Conservation (phyloP, 805 yeast genomes). For the Cyberlindnera americana region DNA sequence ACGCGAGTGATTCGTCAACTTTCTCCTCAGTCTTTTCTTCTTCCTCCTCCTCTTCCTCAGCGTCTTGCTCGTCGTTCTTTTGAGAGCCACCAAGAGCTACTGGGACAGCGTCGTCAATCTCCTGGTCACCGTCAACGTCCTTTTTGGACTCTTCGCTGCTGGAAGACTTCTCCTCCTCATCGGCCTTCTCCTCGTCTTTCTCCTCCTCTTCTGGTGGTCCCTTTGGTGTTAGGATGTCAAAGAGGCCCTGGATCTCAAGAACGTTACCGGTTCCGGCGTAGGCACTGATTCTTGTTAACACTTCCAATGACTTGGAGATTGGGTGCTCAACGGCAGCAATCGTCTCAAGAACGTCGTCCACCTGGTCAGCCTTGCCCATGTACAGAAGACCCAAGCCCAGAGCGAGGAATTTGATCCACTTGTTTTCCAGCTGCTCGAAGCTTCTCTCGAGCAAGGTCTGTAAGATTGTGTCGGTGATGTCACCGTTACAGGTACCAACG, state of each 20-base stretch:
- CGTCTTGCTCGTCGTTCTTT: slow-evolving; percentile 16
- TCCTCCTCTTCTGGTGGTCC: slow-evolving; percentile 57
- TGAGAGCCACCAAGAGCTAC: slow-evolving; percentile 30
- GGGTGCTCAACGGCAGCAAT: slow-evolving; percentile 95
- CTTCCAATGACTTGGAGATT: slow-evolving; percentile 82
- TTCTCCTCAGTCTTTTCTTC: slow-evolving; percentile 31
- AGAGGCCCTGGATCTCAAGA: slow-evolving; percentile 83
- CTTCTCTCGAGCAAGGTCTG: slow-evolving; percentile 88
- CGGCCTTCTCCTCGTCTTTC: slow-evolving; percentile 58
- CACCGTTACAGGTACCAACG: slow-evolving; percentile 95
- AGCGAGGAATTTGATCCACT: slow-evolving; percentile 88
- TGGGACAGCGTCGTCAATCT: slow-evolving; percentile 25
- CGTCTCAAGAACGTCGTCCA: slow-evolving; percentile 90
- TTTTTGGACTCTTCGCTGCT: slow-evolving; percentile 38
- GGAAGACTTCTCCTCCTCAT: slow-evolving; percentile 33
- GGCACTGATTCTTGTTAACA: slow-evolving; percentile 87
- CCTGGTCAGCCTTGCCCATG: slow-evolving; percentile 92
- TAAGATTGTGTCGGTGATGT: slow-evolving; percentile 85
- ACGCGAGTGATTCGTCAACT: slow-evolving; percentile 49
- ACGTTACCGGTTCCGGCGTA: slow-evolving; percentile 98
- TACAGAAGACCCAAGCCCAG: slow-evolving; percentile 88
- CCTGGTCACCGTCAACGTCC: slow-evolving; percentile 31
- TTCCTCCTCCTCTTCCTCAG: slow-evolving; percentile 25
- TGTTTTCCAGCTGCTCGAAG: slow-evolving; percentile 68
- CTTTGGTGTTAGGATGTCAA: slow-evolving; percentile 76